A percentile compares a stretch with the other conserved stretches of the same genome.
These are phyloP conservation scores for Candida sakaeoensis DNA, from an alignment of 805 yeast genomes.

Conservation along the genomic window DNA sequence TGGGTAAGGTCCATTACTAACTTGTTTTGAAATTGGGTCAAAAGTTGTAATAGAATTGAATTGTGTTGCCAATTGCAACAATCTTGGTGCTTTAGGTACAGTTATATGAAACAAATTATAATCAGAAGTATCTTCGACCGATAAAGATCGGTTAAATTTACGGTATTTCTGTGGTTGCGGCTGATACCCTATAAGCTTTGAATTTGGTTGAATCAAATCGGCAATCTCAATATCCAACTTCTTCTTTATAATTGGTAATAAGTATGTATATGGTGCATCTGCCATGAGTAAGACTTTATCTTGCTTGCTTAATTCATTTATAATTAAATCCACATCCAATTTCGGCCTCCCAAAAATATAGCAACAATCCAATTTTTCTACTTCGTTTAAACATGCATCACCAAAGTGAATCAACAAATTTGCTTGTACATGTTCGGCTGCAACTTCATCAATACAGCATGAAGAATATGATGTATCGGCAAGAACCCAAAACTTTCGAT, in stretches of 20 bases:
- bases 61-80: constrained; percentile 69
- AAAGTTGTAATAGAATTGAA: constrained; percentile 52
- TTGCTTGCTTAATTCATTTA: constrained; percentile 36
- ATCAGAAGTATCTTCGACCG: constrained; percentile 32
- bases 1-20: constrained; percentile 63
- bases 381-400: constrained; percentile 85
- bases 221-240: constrained; percentile 27
- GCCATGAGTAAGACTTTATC: constrained; percentile 64
- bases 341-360: constrained; percentile 75
- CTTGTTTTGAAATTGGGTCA: constrained; percentile 35
- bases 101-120: constrained; percentile 69
- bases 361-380: constrained; percentile 66
- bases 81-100: constrained; percentile 72
- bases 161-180: neutral
- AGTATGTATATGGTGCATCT: constrained; percentile 61
- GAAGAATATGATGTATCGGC: constrained; percentile 96
- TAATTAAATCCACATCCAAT: constrained; percentile 40
- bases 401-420: constrained; percentile 92
- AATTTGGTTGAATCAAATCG: constrained; percentile 28
- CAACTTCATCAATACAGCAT: constrained; percentile 96
- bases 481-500: constrained; percentile 54
- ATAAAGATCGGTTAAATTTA: constrained; percentile 17
- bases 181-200: constrained; percentile 42
- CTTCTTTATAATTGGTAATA: constrained; percentile 38
- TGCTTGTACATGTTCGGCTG: constrained; percentile 86